Evolutionary conservation across 192 early-diverging fungal species (phyloP), one percentile per base, ranked within the genome.

Genomic region (Gamsiella multidivaricata): DNA sequence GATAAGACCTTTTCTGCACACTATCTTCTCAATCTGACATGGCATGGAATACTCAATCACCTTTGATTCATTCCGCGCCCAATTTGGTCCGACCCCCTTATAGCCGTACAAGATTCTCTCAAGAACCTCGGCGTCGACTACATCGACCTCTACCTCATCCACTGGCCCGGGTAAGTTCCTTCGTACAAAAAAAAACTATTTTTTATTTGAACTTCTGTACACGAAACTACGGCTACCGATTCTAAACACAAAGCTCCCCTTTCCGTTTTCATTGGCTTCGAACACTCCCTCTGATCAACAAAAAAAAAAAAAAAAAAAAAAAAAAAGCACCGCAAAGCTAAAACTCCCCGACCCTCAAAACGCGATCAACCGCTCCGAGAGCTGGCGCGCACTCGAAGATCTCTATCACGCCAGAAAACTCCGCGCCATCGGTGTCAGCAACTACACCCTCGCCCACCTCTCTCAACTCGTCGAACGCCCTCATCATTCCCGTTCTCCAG

Each of bases 111-210:
- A 3, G 68, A 73, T 11, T 91, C 89, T 17, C 65, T 92, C 6
- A n/a, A 73, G 23, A 69, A 85, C n/a, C 84, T 92, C 36, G 75
- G 84, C 33, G 68, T 90, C 7, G 87, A 91, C 29, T 92, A 93
- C 34, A 80, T 93, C 39, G 92, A 93, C 63, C 80, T 93, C 0
- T 93, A 90, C 34, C 79, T 93, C 10, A 91, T 93, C 33, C 92
- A 93, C 56, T 93, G 92, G 92, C 92, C 92, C 23, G 90, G 91
- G 70, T 88, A 82, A 82, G 47, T 37, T 4, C 20, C 45, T 29
- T 1, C 18, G 31, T 43, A 6, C n/a, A n/a, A n/a, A n/a, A n/a
- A n/a, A n/a, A n/a, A n/a, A n/a, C n/a, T n/a, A n/a, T n/a, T n/a
- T n/a, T n/a, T n/a, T n/a, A n/a, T n/a, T n/a, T n/a, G n/a, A n/a